A percentile compares a stretch with the other conserved stretches of the same genome.
phyloP scores from a whole-genome alignment of 2,329 filamentous ascomycete species.

The Cryphonectria nitschkei region DNA sequence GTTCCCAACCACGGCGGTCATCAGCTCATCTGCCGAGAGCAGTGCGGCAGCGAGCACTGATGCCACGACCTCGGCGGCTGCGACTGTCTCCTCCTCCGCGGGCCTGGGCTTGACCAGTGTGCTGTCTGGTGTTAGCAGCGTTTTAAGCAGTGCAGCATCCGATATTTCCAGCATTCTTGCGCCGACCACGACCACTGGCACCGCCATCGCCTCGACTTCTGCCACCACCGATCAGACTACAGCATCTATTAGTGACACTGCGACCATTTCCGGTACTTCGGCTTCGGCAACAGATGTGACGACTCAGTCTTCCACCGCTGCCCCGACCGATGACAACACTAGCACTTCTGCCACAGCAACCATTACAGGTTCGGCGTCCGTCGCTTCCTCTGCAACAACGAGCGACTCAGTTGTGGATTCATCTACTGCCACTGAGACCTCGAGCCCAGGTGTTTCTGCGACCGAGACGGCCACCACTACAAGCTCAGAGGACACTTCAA shows the following conservation, averaged over 20 bases:
- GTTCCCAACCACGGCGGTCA: slow-evolving; percentile 14
- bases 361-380: background rate
- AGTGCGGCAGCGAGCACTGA: slow-evolving; percentile 7
- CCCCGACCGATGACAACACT: background rate
- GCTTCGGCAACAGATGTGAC: too few species aligned
- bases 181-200: slow-evolving; percentile 27
- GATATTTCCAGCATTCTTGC: slow-evolving; percentile 24
- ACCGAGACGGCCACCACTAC: background rate
- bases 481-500: slow-evolving; percentile 10
- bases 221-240: background rate
- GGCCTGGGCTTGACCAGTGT: slow-evolving; percentile 28
- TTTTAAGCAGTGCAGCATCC: slow-evolving; percentile 22
- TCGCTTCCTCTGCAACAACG: background rate
- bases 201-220: slow-evolving; percentile 15
- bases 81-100: slow-evolving; percentile 26
- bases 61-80: slow-evolving; percentile 8
- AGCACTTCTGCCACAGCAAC: slow-evolving; percentile 18
- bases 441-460: background rate
- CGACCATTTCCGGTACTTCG: background rate
- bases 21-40: slow-evolving; percentile 14
- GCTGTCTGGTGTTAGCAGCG: slow-evolving; percentile 18
- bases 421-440: too few species aligned
- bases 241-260: background rate
- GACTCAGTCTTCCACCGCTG: too few species aligned
- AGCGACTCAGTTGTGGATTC: background rate